Evolutionary conservation across 2,329 filamentous ascomycete genomes (phyloP), one percentile per base, ranked within the genome.

Genomic region (Hirsutella rhossiliensis): DNA sequence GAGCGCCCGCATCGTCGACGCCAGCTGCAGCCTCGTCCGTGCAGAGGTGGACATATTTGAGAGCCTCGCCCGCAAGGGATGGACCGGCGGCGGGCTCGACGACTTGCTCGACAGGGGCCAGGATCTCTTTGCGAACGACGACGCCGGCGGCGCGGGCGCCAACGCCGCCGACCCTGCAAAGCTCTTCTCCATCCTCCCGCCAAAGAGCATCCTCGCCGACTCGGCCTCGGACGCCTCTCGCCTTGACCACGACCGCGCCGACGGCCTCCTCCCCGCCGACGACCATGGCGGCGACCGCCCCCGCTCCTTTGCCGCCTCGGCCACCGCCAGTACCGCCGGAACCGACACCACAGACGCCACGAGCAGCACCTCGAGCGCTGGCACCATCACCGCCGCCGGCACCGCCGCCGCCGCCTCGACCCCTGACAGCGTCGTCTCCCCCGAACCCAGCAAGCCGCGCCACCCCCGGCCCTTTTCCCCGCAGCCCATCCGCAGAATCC

Each of bases 41-140:
- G 80, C 80, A 44, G 80, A 84, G 62, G 75, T 84, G 18, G 80
- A 84, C 59, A 83, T 84, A 27, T 82, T 82, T 46, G 80, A 84
- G 63, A 68, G 73, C 20, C 62, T 84, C 20, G 79, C 80, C 18
- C 65, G 78, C 47, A 84, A 84, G 54, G 80, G 80, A 8, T 83
- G 79, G 80, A 73, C 66, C 18, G 80, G 80, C 32, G 80, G 79
- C 28, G 80, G 80, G 0, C 62, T 84, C 27, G 80, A 83, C 47
- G 79, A 82, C 30, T 61, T 84, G 4, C 63, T 84, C 3, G 79
- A 83, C 47, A 76, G 73, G 54, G 80, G 78, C 9, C 67, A 69
- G 31, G 80, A 84, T 54, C 61, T 82, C 17, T 80, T 80, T 47
- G 74, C 73, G 3, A 64, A 56, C 3, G 65, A 68, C 15, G 65